Conservation (phyloP, 768 basidiomycete species). For the Pleurotus sapidus region DNA sequence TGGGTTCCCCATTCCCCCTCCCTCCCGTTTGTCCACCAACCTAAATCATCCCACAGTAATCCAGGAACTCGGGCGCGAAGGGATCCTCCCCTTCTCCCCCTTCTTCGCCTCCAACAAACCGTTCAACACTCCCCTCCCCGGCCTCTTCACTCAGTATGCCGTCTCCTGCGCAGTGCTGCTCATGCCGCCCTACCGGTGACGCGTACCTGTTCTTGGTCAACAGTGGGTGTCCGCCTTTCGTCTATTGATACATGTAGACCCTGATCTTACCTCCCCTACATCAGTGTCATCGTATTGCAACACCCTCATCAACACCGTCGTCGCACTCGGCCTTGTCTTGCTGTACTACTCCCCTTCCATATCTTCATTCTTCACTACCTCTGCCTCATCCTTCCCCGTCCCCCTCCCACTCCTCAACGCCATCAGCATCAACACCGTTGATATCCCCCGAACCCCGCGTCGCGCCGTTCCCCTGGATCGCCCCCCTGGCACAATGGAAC, state of each 20-base stretch:
- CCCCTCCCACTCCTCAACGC: no score
- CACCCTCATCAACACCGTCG: conserved; percentile 54
- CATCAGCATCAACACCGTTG: no score
- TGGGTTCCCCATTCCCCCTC: conserved; percentile 18
- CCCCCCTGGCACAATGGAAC: conserved; percentile 44
- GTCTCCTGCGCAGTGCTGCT: conserved; percentile 54
- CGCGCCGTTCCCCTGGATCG: no score
- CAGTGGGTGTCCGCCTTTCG: conserved; percentile 32
- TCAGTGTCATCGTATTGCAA: conserved; percentile 58
- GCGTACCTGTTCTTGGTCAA: conserved; percentile 72
- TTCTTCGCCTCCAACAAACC: conserved; percentile 74
- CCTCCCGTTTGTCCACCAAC: not conserved
- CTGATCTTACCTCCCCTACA: not conserved
- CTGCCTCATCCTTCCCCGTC: no score
- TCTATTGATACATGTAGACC: not conserved
- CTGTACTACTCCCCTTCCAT: conserved; percentile 42
- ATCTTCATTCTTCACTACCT: no score
- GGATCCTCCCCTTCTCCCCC: conserved; percentile 60
- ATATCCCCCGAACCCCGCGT: no score
- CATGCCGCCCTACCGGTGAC: conserved; percentile 65
- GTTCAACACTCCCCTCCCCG: conserved; percentile 63
- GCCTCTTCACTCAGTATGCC: conserved; percentile 60
- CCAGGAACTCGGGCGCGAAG: conserved; percentile 73
- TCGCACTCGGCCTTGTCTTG: conserved; percentile 62
- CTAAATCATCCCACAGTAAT: conserved; percentile 42